These are phyloP conservation scores for Fusarium succisae DNA, from an alignment of 2,329 filamentous ascomycete species.

Conservation along the genomic window DNA sequence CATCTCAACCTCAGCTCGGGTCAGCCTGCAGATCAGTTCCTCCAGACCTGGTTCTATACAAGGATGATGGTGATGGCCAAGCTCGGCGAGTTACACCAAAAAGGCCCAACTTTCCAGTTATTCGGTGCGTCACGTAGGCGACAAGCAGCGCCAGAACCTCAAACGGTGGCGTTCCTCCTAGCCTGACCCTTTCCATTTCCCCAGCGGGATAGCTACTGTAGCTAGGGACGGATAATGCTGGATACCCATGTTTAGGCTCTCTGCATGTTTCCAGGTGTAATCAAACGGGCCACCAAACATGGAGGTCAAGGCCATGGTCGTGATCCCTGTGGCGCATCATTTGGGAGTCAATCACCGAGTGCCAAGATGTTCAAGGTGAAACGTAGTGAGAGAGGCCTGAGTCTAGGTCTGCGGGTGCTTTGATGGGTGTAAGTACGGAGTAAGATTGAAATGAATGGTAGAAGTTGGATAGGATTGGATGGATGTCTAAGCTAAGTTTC, in stretches of 20 bases:
- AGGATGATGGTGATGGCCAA: slow-evolving; percentile 1
- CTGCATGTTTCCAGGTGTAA: slow-evolving; percentile 1
- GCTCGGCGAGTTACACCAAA: slow-evolving; percentile 26
- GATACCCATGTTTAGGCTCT: background rate
- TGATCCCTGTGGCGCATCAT: slow-evolving; percentile 29
- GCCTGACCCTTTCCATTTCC: slow-evolving; percentile 20
- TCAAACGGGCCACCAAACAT: slow-evolving; percentile 25
- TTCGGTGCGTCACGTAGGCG: slow-evolving; percentile 9
- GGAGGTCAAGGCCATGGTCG: slow-evolving; percentile 4
- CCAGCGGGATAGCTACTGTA: background rate
- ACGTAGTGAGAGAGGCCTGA: slow-evolving; percentile 2
- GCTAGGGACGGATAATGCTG: background rate
- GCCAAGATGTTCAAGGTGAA: slow-evolving; percentile 36
- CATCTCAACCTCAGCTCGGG: slow-evolving; percentile 10
- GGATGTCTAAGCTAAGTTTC: slow-evolving; percentile 1
- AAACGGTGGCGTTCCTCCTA: slow-evolving; percentile 37
- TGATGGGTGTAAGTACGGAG: background rate
- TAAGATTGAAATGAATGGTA: slow-evolving; percentile 16
- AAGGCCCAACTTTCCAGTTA: background rate
- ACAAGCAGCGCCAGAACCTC: slow-evolving; percentile 27
- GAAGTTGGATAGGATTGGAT: background rate
- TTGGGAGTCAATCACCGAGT: slow-evolving; percentile 1
- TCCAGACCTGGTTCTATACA: background rate
- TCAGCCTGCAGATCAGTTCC: slow-evolving; percentile 16
- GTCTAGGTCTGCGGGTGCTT: background rate